A percentile compares a stretch with the other conserved stretches of the same genome.
phyloP scores from a whole-genome alignment of 495 filamentous ascomycete genomes.

The Penicillium soppii region DNA sequence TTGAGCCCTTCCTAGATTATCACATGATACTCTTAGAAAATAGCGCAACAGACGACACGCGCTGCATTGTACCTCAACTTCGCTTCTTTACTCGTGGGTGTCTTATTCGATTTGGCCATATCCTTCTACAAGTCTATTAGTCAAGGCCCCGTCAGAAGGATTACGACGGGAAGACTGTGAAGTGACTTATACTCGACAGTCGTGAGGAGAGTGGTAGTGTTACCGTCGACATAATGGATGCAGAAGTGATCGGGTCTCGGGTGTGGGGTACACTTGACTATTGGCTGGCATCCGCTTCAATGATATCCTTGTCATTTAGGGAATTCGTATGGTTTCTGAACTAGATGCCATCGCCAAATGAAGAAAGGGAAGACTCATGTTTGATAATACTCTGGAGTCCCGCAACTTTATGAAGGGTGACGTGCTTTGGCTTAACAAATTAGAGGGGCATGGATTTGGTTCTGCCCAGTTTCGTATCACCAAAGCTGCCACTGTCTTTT shows the following conservation, averaged over 20 bases:
- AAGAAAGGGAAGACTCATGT: too few species aligned
- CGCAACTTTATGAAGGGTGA: too few species aligned
- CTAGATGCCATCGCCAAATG: too few species aligned
- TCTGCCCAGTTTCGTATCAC: too few species aligned
- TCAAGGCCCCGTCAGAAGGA: constrained; percentile 27
- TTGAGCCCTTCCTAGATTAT: constrained; percentile 32
- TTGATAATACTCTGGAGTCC: too few species aligned
- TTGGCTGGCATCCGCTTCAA: too few species aligned
- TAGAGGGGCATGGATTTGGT: too few species aligned
- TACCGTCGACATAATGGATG: constrained; percentile 20
- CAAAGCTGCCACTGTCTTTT: too few species aligned
- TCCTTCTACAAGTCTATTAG: constrained; percentile 20
- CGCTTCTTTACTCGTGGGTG: constrained; percentile 13
- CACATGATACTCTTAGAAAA: constrained; percentile 29
- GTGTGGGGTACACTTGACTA: too few species aligned
- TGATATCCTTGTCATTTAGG: too few species aligned
- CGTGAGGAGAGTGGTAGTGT: constrained; percentile 20
- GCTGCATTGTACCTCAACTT: constrained; percentile 28
- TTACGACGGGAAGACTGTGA: constrained; percentile 32
- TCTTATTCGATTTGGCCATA: constrained; percentile 15
- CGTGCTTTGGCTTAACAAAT: too few species aligned
- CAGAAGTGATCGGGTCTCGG: constrained; percentile 20
- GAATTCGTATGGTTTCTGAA: too few species aligned
- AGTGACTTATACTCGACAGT: constrained; percentile 37
- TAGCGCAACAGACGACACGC: constrained; percentile 17